Conservation (phyloP, 2,329 filamentous ascomycete genomes). For the Aureobasidium pullulans region DNA sequence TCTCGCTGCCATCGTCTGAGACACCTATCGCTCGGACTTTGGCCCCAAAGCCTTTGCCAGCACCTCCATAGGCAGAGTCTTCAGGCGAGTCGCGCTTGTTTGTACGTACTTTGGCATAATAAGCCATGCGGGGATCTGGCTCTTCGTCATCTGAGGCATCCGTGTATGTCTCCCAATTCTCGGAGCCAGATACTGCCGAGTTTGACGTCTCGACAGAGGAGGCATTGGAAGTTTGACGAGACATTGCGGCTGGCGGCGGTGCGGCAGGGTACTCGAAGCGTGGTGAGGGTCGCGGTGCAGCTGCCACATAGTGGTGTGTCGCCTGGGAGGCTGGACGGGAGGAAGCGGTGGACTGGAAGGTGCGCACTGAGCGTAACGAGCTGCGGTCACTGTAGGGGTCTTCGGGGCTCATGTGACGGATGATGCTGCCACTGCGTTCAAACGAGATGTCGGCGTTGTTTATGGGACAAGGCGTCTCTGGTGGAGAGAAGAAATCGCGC, state of each 20-base stretch:
- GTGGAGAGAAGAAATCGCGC: slow-evolving; percentile 65
- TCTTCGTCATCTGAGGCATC: slow-evolving; percentile 50
- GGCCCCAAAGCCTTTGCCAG: slow-evolving; percentile 1
- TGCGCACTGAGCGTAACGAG: slow-evolving; percentile 19
- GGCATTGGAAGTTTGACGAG: slow-evolving; percentile 26
- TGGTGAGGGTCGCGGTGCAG: slow-evolving; percentile 11
- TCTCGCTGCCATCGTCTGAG: slow-evolving; percentile 26
- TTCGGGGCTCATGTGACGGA: slow-evolving; percentile 60
- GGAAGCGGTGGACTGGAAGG: slow-evolving; percentile 12
- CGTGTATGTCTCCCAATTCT: slow-evolving; percentile 98
- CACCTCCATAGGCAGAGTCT: slow-evolving; percentile 24
- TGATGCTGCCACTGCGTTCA: slow-evolving; percentile 50
- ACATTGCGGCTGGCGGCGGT: slow-evolving; percentile 19
- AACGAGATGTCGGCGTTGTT: slow-evolving; percentile 29
- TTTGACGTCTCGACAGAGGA: slow-evolving; percentile 28
- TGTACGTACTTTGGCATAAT: slow-evolving; percentile 64
- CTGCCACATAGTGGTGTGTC: slow-evolving; percentile 1
- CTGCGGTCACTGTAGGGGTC: slow-evolving; percentile 73
- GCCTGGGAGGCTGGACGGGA: slow-evolving; percentile 19
- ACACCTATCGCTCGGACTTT: slow-evolving; percentile 21
- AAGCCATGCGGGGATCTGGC: slow-evolving; percentile 66
- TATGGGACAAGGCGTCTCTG: slow-evolving; percentile 28
- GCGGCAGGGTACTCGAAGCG: slow-evolving; percentile 23
- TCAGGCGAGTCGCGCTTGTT: slow-evolving; percentile 50
- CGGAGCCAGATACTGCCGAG: slow-evolving; percentile 33